These are phyloP conservation scores for Ogataea trehaloabstinens DNA, from an alignment of 805 yeast species.

Conservation along the genomic window DNA sequence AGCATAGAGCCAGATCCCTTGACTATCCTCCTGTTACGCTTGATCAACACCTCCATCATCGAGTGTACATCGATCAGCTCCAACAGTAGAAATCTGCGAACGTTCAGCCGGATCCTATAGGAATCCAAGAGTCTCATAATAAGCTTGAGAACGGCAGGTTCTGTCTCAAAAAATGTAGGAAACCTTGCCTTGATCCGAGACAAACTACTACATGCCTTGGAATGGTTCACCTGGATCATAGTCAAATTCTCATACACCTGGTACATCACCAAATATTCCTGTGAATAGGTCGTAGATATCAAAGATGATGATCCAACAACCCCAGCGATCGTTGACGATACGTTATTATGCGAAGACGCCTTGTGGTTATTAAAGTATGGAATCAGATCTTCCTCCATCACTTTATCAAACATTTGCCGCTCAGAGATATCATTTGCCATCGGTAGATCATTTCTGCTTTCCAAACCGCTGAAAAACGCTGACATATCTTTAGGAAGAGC, in stretches of 20 bases:
- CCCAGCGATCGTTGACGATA: slow-evolving; percentile 14
- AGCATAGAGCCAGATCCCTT: slow-evolving; percentile 11
- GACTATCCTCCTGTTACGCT: slow-evolving; percentile 38
- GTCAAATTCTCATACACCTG: slow-evolving; percentile 30
- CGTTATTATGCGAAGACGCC: slow-evolving; percentile 3
- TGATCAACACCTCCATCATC: slow-evolving; percentile 51
- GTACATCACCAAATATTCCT: slow-evolving; percentile 22
- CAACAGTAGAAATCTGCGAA: slow-evolving; percentile 57
- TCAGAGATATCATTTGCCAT: slow-evolving; percentile 13
- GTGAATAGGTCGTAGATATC: slow-evolving; percentile 13
- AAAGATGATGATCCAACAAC: slow-evolving; percentile 15
- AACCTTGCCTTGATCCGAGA: slow-evolving; percentile 48
- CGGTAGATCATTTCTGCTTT: slow-evolving; percentile 3
- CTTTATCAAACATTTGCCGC: slow-evolving; percentile 16
- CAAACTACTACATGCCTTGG: slow-evolving; percentile 36
- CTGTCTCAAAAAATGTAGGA: slow-evolving; percentile 53
- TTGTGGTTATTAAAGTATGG: slow-evolving; percentile 13
- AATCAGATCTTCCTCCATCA: slow-evolving; percentile 30
- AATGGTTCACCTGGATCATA: slow-evolving; percentile 25
- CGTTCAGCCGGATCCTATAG: slow-evolving; percentile 60
- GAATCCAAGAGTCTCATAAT: slow-evolving; percentile 50
- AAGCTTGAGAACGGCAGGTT: slow-evolving; percentile 51
- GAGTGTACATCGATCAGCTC: slow-evolving; percentile 58
- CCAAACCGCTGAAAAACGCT: slow-evolving; percentile 17
- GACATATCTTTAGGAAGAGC: slow-evolving; percentile 26